These are phyloP conservation scores for Leccinum pellstonianum DNA, from an alignment of 768 basidiomycete species.

Conservation along the genomic window DNA sequence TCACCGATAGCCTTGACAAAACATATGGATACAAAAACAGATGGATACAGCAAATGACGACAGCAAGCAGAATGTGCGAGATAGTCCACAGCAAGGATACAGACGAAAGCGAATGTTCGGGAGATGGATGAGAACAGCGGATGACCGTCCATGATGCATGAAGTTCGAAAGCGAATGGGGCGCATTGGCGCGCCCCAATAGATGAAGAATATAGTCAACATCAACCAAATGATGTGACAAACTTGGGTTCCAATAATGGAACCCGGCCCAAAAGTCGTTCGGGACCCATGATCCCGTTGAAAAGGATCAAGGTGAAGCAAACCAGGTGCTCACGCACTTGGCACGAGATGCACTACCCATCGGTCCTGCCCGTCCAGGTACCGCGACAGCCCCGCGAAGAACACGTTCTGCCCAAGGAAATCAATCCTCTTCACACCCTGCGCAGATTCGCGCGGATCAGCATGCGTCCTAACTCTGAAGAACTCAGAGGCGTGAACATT, in stretches of 20 bases:
- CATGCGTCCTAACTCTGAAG: slow-evolving; percentile 27
- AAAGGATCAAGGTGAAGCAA: no score
- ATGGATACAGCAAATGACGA: slow-evolving; percentile 18
- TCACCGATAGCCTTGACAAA: background rate
- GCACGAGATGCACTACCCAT: slow-evolving; percentile 31
- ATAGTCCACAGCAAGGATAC: slow-evolving; percentile 13
- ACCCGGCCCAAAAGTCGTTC: slow-evolving; percentile 12
- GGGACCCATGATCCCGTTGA: slow-evolving; percentile 7
- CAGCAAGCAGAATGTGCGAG: slow-evolving; percentile 5
- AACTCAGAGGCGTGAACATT: slow-evolving; percentile 26
- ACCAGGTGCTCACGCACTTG: slow-evolving; percentile 12
- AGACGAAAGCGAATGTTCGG: slow-evolving; percentile 7
- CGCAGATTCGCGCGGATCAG: slow-evolving; percentile 36
- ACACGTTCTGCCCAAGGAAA: slow-evolving; percentile 33
- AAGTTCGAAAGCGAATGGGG: slow-evolving; percentile 10
- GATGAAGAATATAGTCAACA: slow-evolving; percentile 19
- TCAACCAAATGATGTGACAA: background rate
- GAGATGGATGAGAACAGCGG: background rate
- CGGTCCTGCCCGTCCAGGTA: slow-evolving; percentile 27
- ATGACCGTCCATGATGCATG: slow-evolving; percentile 17
- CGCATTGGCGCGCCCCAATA: slow-evolving; percentile 4
- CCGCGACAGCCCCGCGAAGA: slow-evolving; percentile 32
- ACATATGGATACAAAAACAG: background rate
- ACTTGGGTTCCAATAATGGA: slow-evolving; percentile 15
- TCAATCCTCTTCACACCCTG: slow-evolving; percentile 43